Evolutionary conservation across 345 rosid species (phyloP).

Genomic region (Arabidopsis arenosa): DNA sequence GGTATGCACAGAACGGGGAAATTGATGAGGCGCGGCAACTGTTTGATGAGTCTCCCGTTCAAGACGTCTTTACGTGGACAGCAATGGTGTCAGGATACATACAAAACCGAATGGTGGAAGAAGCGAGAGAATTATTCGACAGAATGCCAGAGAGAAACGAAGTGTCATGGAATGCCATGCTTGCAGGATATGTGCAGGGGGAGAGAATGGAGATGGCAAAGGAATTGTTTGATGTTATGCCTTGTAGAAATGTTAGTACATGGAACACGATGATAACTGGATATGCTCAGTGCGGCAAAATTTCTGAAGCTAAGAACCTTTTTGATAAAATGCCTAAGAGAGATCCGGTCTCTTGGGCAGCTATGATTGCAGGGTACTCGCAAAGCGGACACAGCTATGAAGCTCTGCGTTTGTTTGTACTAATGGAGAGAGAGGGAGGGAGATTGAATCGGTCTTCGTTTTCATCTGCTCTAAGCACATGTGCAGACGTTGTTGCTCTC

Average conservation of each 20-base stretch:
- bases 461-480: constrained; percentile 64
- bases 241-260: constrained; percentile 53
- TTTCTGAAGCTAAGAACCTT: constrained; percentile 51
- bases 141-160: constrained; percentile 62
- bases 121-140: constrained; percentile 60
- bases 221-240: constrained; percentile 67
- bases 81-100: constrained; percentile 68
- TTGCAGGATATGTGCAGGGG: constrained; percentile 68
- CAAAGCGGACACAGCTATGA: constrained; percentile 61
- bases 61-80: constrained; percentile 77
- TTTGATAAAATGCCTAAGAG: constrained; percentile 63
- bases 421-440: constrained; percentile 71
- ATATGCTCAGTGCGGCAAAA: constrained; percentile 58
- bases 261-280: constrained; percentile 83
- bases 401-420: constrained; percentile 55
- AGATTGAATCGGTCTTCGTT: constrained; percentile 65
- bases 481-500: constrained; percentile 66
- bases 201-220: constrained; percentile 62
- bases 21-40: constrained; percentile 58
- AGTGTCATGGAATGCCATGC: constrained; percentile 77
- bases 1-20: constrained; percentile 62
- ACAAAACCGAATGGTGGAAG: constrained; percentile 61
- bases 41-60: constrained; percentile 57
- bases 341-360: constrained; percentile 76
- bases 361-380: constrained; percentile 73